Base-by-base conservation (phyloP, 2,329 filamentous ascomycete genomes). In the Davidsoniella australis region DNA sequence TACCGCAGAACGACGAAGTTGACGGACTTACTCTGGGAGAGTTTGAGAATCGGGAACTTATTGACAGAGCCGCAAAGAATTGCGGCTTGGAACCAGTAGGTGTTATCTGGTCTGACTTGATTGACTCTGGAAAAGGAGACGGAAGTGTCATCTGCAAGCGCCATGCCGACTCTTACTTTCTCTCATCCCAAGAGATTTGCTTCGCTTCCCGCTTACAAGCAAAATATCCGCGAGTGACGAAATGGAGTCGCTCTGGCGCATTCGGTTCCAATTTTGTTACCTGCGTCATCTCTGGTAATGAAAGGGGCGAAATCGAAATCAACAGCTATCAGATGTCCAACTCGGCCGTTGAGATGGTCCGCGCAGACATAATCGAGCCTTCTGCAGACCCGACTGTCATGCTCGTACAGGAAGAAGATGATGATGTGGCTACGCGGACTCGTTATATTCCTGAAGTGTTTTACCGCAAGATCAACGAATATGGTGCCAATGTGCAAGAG, bases 261-360 rank as follows among this genome's bases (percentile, higher is more conserved):
- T 98, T 95, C 60, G 91, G 91, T 16, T 96, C 89, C 45, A 91
- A 93, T 61, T 96, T 96, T 62, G 88, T 98, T 44, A 96, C 91
- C 0, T 98, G 91, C 63, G 79, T 98, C 41, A 74, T 98, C 53
- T 89, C 85, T n/a, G 89, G 89, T 43, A 89, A 96, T 58, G 85
- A 91, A 55, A 71, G 85, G 45, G 86, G 88, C 49, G 80, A 87
- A 55, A 96, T 98, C 56, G 75, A 80, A 16, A 85, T 98, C 54
- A 85, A 86, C 3, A 80, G 88, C 0, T 98, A 96, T 59, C 91
- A 98, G 64, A 88, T 86, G 55, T 94, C 89, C 1, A 94, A 95
- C 57, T 83, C 91, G 14, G 87, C 88, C 0, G 87, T 95, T 4
- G 91, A 98, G 63, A 98, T 98, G 91, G 85, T 94, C 23, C 76